These are phyloP conservation scores for Tolypocladium amazonense DNA, from an alignment of 2,329 filamentous ascomycete species.

Conservation along the genomic window DNA sequence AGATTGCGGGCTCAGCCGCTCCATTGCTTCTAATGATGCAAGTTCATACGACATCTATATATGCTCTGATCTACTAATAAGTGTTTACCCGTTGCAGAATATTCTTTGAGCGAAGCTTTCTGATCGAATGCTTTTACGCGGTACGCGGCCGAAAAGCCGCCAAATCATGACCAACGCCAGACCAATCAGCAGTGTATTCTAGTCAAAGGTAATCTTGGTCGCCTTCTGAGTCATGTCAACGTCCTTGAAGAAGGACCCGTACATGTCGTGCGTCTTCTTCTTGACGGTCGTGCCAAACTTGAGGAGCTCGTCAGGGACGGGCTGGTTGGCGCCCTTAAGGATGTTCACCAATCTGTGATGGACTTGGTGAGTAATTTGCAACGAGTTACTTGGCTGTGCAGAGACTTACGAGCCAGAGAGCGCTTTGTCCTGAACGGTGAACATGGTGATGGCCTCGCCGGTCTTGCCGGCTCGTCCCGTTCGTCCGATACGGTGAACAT, in stretches of 20 bases:
- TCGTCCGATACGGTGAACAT: constrained; percentile 92
- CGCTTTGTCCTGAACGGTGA: constrained; percentile 89
- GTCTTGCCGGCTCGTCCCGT: constrained; percentile 88
- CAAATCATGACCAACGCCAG: constrained; percentile 13
- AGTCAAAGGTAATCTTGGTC: constrained; percentile 88
- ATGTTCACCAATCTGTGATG: constrained; percentile 73
- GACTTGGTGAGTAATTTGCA: not conserved
- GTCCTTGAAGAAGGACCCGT: constrained; percentile 93
- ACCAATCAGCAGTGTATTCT: constrained; percentile 6
- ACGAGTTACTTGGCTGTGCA: not conserved
- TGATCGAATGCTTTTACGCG: constrained; percentile 38
- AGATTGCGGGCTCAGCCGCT: constrained; percentile 37
- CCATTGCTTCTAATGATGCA: constrained; percentile 49
- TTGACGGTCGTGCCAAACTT: constrained; percentile 98
- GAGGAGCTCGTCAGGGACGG: constrained; percentile 78
- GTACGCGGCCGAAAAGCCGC: constrained; percentile 23
- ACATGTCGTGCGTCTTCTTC: constrained; percentile 94
- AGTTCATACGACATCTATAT: constrained; percentile 24
- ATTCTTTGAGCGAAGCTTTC: constrained; percentile 42
- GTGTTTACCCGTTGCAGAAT: constrained; percentile 25
- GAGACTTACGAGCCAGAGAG: constrained; percentile 73
- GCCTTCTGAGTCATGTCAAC: constrained; percentile 72
- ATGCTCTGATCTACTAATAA: constrained; percentile 13
- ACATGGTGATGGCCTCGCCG: constrained; percentile 83
- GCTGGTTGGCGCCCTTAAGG: constrained; percentile 82